Evolutionary conservation across 305 asterid genomes (phyloP), one percentile per base, ranked within the genome.

Genomic region (Plantago coronopus): DNA sequence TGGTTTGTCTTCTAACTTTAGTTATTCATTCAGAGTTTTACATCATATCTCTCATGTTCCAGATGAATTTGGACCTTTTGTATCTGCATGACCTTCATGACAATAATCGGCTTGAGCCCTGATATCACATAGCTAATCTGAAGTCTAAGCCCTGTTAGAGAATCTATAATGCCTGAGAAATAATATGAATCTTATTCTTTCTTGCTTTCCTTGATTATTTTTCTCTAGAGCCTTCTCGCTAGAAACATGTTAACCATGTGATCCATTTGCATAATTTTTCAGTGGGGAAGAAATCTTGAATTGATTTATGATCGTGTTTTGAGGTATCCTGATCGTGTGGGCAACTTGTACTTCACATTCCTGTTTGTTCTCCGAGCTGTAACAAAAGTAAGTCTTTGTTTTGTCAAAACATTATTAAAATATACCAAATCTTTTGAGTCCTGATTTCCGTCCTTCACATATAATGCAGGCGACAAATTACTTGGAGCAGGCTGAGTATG

Each of bases 301-400:
- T 23, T 89, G 79, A 76, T 85, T 77, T 63, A 85, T 64, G 95
- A 85, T 60, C 96, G 97, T 65, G 95, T 87, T 70, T 74, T 89
- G 74, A 77, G 75, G 69, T 80, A 84, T 74, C 97, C 91, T 59
- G 90, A 87, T 46, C 96, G 95, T n/a, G 97, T 89, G 69, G 63
- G 83, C 70, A 87, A 89, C 76, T 77, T 89, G 73, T 89, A 89
- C 77, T 89, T 87, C 80, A 81, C 93, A 16, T 89, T 81, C 85
- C 83, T 89, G 77, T 89, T 89, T 78, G 97, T 89, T 64, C 95
- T 89, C 72, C 81, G 97, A 63, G 97, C 97, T 55, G 96, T 83
- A 71, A 82, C 94, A 64, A 87, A 89, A 78, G 95, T 89, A 71
- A 79, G 87, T 62, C 44, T 56, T 61, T 17, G 63, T 54, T 37